These are phyloP conservation scores for Viola odorata DNA, from an alignment of 345 rosid species.

Conservation along the genomic window DNA sequence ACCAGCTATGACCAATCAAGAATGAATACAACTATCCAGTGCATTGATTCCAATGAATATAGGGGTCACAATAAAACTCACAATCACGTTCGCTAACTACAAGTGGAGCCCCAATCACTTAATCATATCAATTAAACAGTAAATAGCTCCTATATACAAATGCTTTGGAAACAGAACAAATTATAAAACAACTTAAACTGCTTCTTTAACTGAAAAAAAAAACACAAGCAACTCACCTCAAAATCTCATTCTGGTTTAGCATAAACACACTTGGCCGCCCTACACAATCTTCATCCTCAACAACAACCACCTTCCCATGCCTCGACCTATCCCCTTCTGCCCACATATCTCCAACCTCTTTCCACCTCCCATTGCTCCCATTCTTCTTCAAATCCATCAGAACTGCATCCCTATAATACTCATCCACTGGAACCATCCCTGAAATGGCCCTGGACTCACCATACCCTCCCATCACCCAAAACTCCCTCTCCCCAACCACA, in stretches of 20 bases:
- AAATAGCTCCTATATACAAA: no score
- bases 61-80: no score
- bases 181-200: background rate
- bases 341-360: constrained; percentile 83
- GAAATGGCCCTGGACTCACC: constrained; percentile 70
- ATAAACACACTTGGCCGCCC: constrained; percentile 53
- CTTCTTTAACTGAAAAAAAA: background rate
- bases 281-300: constrained; percentile 40
- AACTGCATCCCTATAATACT: constrained; percentile 66
- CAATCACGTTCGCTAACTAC: no score
- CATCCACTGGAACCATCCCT: constrained; percentile 79
- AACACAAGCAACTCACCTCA: constrained; percentile 39
- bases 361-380: constrained; percentile 47
- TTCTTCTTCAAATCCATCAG: constrained; percentile 53
- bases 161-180: no score
- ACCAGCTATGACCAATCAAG: no score
- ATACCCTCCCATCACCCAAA: constrained; percentile 99
- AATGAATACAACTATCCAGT: no score
- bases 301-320: constrained; percentile 65
- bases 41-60: no score
- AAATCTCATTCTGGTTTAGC: constrained; percentile 60
- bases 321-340: constrained; percentile 49
- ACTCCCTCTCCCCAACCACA: constrained; percentile 49
- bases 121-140: no score
- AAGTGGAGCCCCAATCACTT: no score